phyloP scores from a whole-genome alignment of 441 rosid genomes.

The Croton setiger region DNA sequence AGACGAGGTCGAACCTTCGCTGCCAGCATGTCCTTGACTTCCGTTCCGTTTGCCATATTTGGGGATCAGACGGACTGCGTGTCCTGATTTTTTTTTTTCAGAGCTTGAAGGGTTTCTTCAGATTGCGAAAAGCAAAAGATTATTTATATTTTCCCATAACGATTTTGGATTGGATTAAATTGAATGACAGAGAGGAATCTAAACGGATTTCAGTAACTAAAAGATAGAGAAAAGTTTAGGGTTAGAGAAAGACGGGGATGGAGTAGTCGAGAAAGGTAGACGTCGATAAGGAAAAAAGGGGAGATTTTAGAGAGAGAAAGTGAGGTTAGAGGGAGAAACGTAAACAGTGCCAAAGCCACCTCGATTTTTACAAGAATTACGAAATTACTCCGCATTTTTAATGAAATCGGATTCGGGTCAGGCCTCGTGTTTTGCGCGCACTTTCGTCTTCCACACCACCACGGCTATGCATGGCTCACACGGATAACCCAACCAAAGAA shows the following conservation, averaged over 20 bases:
- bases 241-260: slow-evolving; percentile 18
- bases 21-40: slow-evolving; percentile 41
- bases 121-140: neutral
- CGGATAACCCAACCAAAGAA: no score
- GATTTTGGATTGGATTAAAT: neutral
- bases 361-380: slow-evolving; percentile 13
- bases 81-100: no score
- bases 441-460: no score
- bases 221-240: slow-evolving; percentile 20
- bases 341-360: neutral
- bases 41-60: slow-evolving; percentile 71
- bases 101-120: neutral
- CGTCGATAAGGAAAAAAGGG: neutral
- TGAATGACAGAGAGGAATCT: neutral
- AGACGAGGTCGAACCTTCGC: slow-evolving; percentile 66
- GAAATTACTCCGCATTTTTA: slow-evolving; percentile 22
- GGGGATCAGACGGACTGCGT: neutral
- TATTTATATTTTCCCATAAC: neutral
- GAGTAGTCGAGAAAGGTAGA: neutral
- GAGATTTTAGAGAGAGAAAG: neutral
- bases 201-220: neutral
- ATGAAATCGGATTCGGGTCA: neutral
- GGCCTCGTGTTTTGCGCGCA: no score
- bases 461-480: no score
- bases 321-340: neutral